phyloP scores from a whole-genome alignment of 371 early-diverging fungal genomes.

The Vairimorpha necatrix region DNA sequence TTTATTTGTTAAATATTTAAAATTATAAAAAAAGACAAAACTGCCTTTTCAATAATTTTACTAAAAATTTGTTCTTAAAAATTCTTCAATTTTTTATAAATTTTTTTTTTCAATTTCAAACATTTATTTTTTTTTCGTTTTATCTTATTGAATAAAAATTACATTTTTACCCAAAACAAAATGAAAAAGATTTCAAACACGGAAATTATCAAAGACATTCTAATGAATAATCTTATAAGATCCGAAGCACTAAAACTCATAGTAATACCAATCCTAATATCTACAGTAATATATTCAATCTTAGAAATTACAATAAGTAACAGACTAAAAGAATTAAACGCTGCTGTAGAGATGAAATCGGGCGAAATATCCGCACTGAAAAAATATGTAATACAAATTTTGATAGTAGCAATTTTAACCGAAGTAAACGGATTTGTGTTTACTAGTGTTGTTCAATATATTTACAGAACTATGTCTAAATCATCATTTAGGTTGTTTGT shows the following conservation, averaged over 20 bases:
- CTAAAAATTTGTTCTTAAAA: too few relatives aligned
- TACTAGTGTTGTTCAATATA: constrained; percentile 46
- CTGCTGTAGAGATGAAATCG: background rate
- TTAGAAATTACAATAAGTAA: constrained; percentile 31
- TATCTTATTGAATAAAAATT: background rate
- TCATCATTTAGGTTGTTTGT: constrained; percentile 48
- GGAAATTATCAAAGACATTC: background rate
- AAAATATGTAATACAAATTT: constrained; percentile 13
- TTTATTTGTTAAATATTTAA: too few relatives aligned
- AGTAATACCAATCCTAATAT: constrained; percentile 30
- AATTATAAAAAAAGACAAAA: too few relatives aligned
- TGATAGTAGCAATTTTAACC: constrained; percentile 19
- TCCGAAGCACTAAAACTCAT: background rate
- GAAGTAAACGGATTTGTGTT: constrained; percentile 53
- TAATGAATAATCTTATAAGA: background rate
- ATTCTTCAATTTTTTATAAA: too few relatives aligned
- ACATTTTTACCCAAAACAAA: background rate
- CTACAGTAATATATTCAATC: constrained; percentile 19
- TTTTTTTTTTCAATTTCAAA: too few relatives aligned
- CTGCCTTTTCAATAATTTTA: too few relatives aligned
- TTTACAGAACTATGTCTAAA: constrained; percentile 41
- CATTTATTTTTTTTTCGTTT: constrained; percentile 16
- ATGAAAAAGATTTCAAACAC: constrained; percentile 8
- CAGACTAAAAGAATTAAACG: background rate
- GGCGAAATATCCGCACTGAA: constrained; percentile 1